phyloP scores from a whole-genome alignment of 2,329 filamentous ascomycete genomes.

The Ascochyta koolunga region DNA sequence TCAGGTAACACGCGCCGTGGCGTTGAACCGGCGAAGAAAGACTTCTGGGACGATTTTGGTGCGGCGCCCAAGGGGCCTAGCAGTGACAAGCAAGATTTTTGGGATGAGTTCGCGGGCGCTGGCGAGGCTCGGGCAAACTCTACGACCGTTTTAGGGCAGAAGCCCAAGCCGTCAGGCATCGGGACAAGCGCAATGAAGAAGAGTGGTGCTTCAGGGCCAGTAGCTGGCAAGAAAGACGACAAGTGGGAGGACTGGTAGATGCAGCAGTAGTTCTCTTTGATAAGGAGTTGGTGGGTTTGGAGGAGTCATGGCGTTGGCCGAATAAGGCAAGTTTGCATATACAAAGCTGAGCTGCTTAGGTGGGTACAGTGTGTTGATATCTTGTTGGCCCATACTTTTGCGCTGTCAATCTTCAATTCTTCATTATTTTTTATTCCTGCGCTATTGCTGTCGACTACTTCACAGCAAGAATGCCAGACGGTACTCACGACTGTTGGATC shows the following conservation, averaged over 20 bases:
- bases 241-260: slow-evolving; percentile 62
- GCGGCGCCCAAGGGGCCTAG: slow-evolving; percentile 61
- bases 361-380: slow-evolving; percentile 19
- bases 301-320: slow-evolving; percentile 7
- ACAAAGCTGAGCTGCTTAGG: neutral
- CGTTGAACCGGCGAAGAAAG: slow-evolving; percentile 66
- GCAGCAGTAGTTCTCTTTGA: neutral
- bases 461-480: neutral
- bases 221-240: slow-evolving; percentile 58
- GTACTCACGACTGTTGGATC: no score
- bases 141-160: slow-evolving; percentile 38
- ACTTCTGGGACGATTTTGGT: slow-evolving; percentile 69
- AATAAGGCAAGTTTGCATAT: neutral
- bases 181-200: slow-evolving; percentile 71
- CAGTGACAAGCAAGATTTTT: slow-evolving; percentile 60
- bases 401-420: neutral
- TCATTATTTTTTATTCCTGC: neutral
- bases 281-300: neutral
- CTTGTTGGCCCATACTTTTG: neutral
- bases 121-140: slow-evolving; percentile 30
- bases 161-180: slow-evolving; percentile 57
- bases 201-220: slow-evolving; percentile 31
- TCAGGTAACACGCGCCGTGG: slow-evolving; percentile 12
- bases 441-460: neutral
- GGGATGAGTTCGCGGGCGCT: slow-evolving; percentile 54